Evolutionary conservation across 306 rosid genomes (phyloP).

Genomic region (Benincasa hispida): DNA sequence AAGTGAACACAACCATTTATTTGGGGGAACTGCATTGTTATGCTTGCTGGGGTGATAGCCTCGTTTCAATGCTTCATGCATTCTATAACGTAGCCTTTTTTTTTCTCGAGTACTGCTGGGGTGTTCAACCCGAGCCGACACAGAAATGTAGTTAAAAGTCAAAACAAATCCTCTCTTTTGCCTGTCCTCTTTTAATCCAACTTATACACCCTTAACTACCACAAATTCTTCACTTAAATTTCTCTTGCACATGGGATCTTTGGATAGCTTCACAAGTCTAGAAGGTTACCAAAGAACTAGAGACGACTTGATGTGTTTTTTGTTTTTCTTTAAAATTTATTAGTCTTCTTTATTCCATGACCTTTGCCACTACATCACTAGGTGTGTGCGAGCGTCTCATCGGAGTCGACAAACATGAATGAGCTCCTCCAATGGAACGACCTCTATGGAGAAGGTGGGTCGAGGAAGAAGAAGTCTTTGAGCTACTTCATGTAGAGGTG

Average conservation of each 20-base stretch:
- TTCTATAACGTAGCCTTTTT: no score
- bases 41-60: no score
- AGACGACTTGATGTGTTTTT: no score
- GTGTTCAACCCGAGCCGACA: background rate
- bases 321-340: background rate
- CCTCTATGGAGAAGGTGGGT: slow-evolving; percentile 91
- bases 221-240: background rate
- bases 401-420: slow-evolving; percentile 74
- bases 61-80: no score
- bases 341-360: background rate
- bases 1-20: no score
- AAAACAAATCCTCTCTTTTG: no score
- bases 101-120: no score
- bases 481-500: slow-evolving; percentile 82
- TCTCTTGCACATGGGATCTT: background rate
- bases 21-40: no score
- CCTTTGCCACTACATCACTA: slow-evolving; percentile 10
- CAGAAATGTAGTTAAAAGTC: no score
- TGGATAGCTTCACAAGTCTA: background rate
- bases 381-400: slow-evolving; percentile 93
- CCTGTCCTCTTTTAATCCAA: no score
- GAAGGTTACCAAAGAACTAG: no score
- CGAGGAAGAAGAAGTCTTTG: slow-evolving; percentile 59
- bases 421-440: slow-evolving; percentile 92
- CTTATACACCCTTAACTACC: no score